Base-by-base conservation (phyloP, 2,329 filamentous ascomycete genomes). In the Monilinia laxa region DNA sequence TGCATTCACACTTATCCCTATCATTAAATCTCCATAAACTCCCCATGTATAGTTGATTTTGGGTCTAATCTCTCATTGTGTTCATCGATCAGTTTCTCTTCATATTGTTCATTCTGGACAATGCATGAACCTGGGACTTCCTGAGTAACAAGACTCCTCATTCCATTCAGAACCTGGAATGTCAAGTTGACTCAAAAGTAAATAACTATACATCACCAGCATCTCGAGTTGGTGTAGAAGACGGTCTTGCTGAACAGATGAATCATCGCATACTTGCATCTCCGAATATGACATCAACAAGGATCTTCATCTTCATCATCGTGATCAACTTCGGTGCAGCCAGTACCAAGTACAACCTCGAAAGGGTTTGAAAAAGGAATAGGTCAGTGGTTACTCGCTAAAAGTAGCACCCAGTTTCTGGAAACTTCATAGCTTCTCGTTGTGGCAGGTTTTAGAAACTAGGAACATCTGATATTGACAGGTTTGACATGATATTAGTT, bases 391-490 rank as follows among this genome's bases (percentile, higher is more conserved):
- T 12, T 11, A 11, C 20, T 64, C 38, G 25, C 62, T 47, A 45
- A 54, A 56, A 18, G 51, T 23, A 42, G 25, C 3, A 20, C 38
- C 16, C 12, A 10, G 20, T 23, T 23, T 28, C 28, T 54, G 35
- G 38, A 10, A 55, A n/a, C 60, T 11, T 64, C 25, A 16, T 38
- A 42, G 47, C 51, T 45, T 14, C 2, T 3, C 38, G 9, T 58
- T 45, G 11, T 25, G 25, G 40, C 28, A 28, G 4, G 31, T 28
- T 40, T 28, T 9, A 7, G 20, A 58, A 35, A n/a, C 1, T 64
- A 35, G 62, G 20, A 64, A 56, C 62, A 4, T 55, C 51, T 45
- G n/a, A 38, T 52, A 53, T 42, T 45, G 56, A 45, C 38, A 57
- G 16, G 14, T 57, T 42, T 28, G 38, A 31, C 5, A 51, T 12